Evolutionary conservation across 1,284 basidiomycete species (phyloP), one percentile per base, ranked within the genome.

Genomic region (Cutaneotrichosporon cavernicola): DNA sequence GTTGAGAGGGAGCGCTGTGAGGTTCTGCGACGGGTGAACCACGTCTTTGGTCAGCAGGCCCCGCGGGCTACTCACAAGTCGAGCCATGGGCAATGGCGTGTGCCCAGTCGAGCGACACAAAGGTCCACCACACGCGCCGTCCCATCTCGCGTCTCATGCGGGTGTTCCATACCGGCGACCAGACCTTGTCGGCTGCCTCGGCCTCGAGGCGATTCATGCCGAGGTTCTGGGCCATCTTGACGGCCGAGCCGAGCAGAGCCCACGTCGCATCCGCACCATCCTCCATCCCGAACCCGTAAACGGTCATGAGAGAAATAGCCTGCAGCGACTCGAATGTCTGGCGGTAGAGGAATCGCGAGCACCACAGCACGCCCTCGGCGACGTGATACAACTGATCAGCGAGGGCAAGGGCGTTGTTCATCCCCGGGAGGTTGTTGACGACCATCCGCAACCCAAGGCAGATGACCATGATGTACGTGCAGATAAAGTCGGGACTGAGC

Each of bases 221-320:
- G 13, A 72, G 63, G 50, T 68, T 72, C 51, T 72, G 70, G 0
- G 63, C 70, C 26, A 72, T 67, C 63, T 72, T 72, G 62, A 72
- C 62, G 9, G 70, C 70, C 1, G 65, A 6, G 50, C 62, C 65
- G 22, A 57, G 58, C 18, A 69, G 59, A 1, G 68, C 63, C 68
- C 68, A 69, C 6, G 61, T 66, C 11, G 63, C 61, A 31, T 69
- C 68, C 1, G 65, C 62, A 1, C 65, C 62, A 40, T 65, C 65
- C 40, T 66, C 65, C 40, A 63, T 49, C 2, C 61, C 68, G 16
- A 56, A 69, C 1, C 68, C 68, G 26, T 69, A 69, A 7, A 66
- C 47, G 1, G 65, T 63, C 63, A 69, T 66, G 13, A 69, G 63
- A 4, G 61, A 59, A 21, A 69, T 69, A 34, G 68, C 68, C 57